Evolutionary conservation across 2,329 filamentous ascomycete species (phyloP), one percentile per base, ranked within the genome.

Genomic region (Teratosphaeriaceae sp.): DNA sequence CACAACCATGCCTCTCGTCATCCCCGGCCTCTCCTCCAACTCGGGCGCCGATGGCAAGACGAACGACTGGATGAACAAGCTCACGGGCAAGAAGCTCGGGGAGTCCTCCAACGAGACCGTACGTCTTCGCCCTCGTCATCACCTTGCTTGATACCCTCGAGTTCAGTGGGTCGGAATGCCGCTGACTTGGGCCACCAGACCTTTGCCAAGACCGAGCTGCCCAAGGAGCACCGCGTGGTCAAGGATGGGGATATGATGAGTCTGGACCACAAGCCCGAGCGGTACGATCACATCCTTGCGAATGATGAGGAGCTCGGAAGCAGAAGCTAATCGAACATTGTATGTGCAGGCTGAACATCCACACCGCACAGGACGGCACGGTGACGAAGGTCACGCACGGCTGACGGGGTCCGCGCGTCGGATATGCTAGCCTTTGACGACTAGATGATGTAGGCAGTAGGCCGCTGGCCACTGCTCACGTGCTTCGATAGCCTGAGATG

Each of bases 11-110:
- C 71, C 71, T 62, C 70, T 74, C 59, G 69, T 74, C 46, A 65
- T 74, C 12, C 71, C 71, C 33, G 69, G 69, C 42, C 51, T 72
- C 29, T 63, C 63, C 57, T 64, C 61, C 56, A 65, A n/a, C n/a
- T n/a, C 60, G 36, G 63, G 62, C 44, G 58, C 53, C 47, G 51
- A 54, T 18, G 57, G 62, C 48, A 58, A 65, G 54, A 61, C 58
- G 42, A 53, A 63, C 9, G 61, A 71, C 43, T 74, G 71, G 71
- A 59, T 61, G 57, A 65, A 60, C 52, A 66, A 73, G 63, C 62
- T 74, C 18, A 64, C 69, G 55, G 71, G 71, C 51, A 74, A 74
- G 69, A 73, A 72, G 58, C 56, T 74, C 27, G 71, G 71, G 11
- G 71, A 74, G 12, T 43, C 46, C 21, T 64, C 64, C 30, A 63